Conservation (phyloP, 1,139 yeast genomes). For the Yamadazyma pseudoaaseri region DNA sequence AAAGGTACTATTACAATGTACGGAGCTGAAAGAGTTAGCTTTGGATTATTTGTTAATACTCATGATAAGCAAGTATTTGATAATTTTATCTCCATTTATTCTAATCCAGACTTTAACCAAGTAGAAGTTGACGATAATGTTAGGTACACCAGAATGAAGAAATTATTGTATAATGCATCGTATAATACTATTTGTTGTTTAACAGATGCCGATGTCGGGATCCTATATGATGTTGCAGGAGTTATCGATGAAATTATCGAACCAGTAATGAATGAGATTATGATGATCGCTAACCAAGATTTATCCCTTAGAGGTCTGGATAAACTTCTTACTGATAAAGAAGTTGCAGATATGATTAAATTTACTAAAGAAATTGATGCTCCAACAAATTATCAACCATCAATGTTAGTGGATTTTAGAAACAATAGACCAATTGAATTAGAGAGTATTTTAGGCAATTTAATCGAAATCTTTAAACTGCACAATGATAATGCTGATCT, state of each 20-base stretch:
- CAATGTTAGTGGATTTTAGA: constrained; percentile 36
- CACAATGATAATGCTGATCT: constrained; percentile 9
- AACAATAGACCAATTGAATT: constrained; percentile 30
- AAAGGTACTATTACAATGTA: constrained; percentile 25
- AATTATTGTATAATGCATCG: constrained; percentile 35
- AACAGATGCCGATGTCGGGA: constrained; percentile 29
- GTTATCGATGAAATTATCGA: constrained; percentile 11
- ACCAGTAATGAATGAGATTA: constrained; percentile 28
- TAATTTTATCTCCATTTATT: constrained; percentile 24
- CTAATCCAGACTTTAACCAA: constrained; percentile 14
- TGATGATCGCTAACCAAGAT: constrained; percentile 23
- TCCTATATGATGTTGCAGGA: constrained; percentile 13
- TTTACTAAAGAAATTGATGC: constrained; percentile 20
- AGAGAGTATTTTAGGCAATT: constrained; percentile 29
- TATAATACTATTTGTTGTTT: constrained; percentile 33
- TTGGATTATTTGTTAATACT: constrained; percentile 15
- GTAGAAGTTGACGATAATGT: constrained; percentile 21
- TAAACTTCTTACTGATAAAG: constrained; percentile 16
- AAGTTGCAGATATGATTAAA: constrained; percentile 17
- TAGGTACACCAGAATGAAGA: constrained; percentile 27
- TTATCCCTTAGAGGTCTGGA: constrained; percentile 15
- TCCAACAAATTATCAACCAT: constrained; percentile 25
- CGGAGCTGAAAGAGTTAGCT: constrained; percentile 26
- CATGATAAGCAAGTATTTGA: constrained; percentile 5
- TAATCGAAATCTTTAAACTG: constrained; percentile 14